Evolutionary conservation across 2,329 filamentous ascomycete species (phyloP).

Genomic region (Polytolypa hystricis): DNA sequence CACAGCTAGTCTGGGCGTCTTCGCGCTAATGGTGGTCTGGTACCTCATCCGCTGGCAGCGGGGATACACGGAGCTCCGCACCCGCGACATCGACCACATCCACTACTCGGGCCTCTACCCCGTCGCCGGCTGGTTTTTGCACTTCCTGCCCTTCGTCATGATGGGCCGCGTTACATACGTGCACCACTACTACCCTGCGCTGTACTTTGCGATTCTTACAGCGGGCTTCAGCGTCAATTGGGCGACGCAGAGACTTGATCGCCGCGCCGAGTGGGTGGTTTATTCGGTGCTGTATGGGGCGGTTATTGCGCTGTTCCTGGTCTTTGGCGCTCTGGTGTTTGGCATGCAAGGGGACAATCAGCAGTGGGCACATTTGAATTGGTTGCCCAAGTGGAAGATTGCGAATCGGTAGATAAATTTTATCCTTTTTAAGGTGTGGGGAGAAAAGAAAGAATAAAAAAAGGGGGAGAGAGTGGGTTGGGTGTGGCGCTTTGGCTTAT

Average conservation of each 20-base stretch:
- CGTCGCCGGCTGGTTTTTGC: constrained; percentile 84
- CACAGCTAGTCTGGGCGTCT: constrained; percentile 63
- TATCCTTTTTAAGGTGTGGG: not conserved
- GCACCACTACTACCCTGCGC: constrained; percentile 96
- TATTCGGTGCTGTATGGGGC: constrained; percentile 63
- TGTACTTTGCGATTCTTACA: constrained; percentile 90
- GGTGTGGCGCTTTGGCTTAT: no score
- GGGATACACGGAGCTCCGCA: constrained; percentile 72
- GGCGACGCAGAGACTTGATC: constrained; percentile 57
- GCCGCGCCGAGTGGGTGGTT: constrained; percentile 53
- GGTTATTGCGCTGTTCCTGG: constrained; percentile 71
- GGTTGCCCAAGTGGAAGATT: constrained; percentile 81
- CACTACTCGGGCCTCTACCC: constrained; percentile 91
- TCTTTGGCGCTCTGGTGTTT: constrained; percentile 91
- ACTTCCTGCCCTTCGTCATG: constrained; percentile 89
- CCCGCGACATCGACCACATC: constrained; percentile 78
- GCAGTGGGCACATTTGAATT: constrained; percentile 86
- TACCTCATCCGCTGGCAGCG: constrained; percentile 94
- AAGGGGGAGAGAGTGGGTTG: no score
- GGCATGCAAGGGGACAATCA: constrained; percentile 80
- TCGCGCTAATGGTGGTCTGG: constrained; percentile 64
- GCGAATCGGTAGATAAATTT: constrained; percentile 49
- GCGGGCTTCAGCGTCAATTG: constrained; percentile 85
- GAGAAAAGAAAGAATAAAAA: no score
- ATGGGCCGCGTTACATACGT: constrained; percentile 99